Base-by-base conservation (phyloP, 805 yeast species). In the Candida maris region DNA sequence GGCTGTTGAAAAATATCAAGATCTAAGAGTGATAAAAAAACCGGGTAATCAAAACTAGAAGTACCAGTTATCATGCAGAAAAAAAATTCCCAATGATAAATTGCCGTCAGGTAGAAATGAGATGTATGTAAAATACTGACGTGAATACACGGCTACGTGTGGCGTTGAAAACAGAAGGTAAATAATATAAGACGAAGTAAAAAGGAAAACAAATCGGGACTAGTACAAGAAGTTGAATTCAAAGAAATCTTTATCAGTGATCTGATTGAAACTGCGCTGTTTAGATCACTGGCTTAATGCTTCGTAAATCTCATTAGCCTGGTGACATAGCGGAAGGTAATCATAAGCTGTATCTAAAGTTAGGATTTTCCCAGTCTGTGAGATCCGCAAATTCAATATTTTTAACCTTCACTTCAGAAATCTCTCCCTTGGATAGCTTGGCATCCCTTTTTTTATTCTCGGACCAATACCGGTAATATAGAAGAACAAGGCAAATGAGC, bases 391-490 rank as follows among this genome's bases (percentile, higher is more conserved):
- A 57, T 22, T 56, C 61, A 42, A 13, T 14, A 20, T 28, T 28
- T 28, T 28, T 28, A 7, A 13, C 20, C 6, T 13, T 17, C 19
- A 28, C 20, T 8, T 28, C 13, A 17, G 10, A 8, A 10, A 13
- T 8, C 17, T 17, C 31, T 14, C 8, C 18, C 8, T 7, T 17
- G 6, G 17, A 18, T 7, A 8, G 18, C 8, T 8, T 15, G 7
- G 13, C 17, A 25, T 25, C 81, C 50, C 80, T 68, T 37, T 52
- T 60, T 13, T 50, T 49, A 50, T 81, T 81, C 52, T 77, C 82
- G 21, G 18, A 7, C 14, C 15, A 9, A 13, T 17, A 8, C 6
- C 15, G 9, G 21, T 8, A 8, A 8, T 8, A 28, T 15, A 28
- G 7, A 13, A 12, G 21, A 34, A 29, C 38, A 40, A 35, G 21